These are phyloP conservation scores for Paradendryphiella salina DNA, from an alignment of 2,329 filamentous ascomycete species.

Conservation along the genomic window DNA sequence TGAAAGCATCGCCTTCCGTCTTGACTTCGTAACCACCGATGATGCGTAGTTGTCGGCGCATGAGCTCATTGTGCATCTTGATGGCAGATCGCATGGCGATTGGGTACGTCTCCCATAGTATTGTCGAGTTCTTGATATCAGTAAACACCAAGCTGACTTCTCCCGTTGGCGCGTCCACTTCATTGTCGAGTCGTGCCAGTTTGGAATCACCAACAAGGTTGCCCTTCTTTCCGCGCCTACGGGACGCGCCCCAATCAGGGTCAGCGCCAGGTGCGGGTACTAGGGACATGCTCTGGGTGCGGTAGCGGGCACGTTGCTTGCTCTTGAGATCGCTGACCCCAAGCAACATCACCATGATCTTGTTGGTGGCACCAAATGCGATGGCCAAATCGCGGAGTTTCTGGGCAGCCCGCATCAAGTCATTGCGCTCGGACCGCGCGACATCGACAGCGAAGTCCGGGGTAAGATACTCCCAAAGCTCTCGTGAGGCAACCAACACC, in stretches of 20 bases:
- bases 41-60: slow-evolving; percentile 87
- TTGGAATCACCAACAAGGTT: slow-evolving; percentile 76
- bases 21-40: slow-evolving; percentile 99
- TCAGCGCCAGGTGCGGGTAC: slow-evolving; percentile 70
- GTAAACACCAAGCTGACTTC: slow-evolving; percentile 95
- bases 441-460: slow-evolving; percentile 91
- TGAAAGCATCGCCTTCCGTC: slow-evolving; percentile 98
- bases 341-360: slow-evolving; percentile 99
- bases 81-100: slow-evolving; percentile 96
- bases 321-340: slow-evolving; percentile 89
- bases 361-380: slow-evolving; percentile 88
- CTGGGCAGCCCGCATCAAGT: slow-evolving; percentile 93
- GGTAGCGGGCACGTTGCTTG: slow-evolving; percentile 73
- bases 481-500: slow-evolving; percentile 84
- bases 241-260: slow-evolving; percentile 69
- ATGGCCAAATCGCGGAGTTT: slow-evolving; percentile 94
- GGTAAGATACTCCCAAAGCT: slow-evolving; percentile 93
- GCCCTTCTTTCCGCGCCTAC: slow-evolving; percentile 61
- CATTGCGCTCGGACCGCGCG: slow-evolving; percentile 79
- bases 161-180: slow-evolving; percentile 87
- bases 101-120: slow-evolving; percentile 93
- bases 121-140: slow-evolving; percentile 97
- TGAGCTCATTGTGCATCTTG: slow-evolving; percentile 95
- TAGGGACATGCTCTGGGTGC: slow-evolving; percentile 83
- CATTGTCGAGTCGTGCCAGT: slow-evolving; percentile 81